These are phyloP conservation scores for Boletus fagicola DNA, from an alignment of 768 basidiomycete species.

Conservation along the genomic window DNA sequence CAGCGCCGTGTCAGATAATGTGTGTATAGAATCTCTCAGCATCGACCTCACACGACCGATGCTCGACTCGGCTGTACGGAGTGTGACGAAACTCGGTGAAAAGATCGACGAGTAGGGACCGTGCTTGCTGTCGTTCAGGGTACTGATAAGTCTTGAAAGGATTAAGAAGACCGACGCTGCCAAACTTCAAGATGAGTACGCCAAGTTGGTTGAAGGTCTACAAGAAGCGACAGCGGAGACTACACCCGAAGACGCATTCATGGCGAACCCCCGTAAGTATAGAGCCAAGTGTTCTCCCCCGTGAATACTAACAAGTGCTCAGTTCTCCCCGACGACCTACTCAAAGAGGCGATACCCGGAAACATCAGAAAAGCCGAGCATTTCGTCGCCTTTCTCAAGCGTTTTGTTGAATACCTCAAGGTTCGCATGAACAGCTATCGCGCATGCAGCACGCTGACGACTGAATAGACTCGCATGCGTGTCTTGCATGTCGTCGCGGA, in stretches of 20 bases:
- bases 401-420: slow-evolving; percentile 98
- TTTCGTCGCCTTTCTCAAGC: slow-evolving; percentile 96
- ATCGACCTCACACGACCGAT: slow-evolving; percentile 97
- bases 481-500: slow-evolving; percentile 99
- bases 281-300: not conserved
- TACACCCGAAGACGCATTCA: slow-evolving; percentile 73
- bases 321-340: slow-evolving; percentile 92
- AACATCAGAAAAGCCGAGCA: slow-evolving; percentile 99
- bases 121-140: not conserved
- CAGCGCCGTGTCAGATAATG: slow-evolving; percentile 65
- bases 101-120: slow-evolving; percentile 87
- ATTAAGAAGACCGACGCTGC: slow-evolving; percentile 92
- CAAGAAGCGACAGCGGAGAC: slow-evolving; percentile 67
- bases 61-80: slow-evolving; percentile 91
- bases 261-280: slow-evolving; percentile 82
- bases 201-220: slow-evolving; percentile 89
- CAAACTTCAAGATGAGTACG: slow-evolving; percentile 95
- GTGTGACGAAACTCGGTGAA: slow-evolving; percentile 80
- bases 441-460: slow-evolving; percentile 9
- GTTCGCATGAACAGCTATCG: slow-evolving; percentile 37
- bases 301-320: slow-evolving; percentile 1
- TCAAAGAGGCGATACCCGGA: slow-evolving; percentile 94
- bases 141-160: slow-evolving; percentile 42
- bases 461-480: slow-evolving; percentile 84
- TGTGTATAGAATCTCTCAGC: slow-evolving; percentile 97